phyloP scores from a whole-genome alignment of 2,329 filamentous ascomycete genomes.

The Aspergillus novoparasiticus region DNA sequence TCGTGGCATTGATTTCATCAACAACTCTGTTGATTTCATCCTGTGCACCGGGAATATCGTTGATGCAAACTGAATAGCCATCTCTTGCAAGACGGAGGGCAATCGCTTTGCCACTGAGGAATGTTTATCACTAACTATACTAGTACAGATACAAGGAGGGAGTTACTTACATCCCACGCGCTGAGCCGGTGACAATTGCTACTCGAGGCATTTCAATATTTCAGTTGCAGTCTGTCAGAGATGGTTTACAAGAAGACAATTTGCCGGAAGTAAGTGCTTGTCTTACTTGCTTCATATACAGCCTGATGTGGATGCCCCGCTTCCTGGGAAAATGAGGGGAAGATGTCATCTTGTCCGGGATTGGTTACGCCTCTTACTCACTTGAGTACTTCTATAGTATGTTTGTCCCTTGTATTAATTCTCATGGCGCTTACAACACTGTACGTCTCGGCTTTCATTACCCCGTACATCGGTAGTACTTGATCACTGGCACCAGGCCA shows the following conservation, averaged over 20 bases:
- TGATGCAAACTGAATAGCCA: slow-evolving; percentile 68
- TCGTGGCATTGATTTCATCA: slow-evolving; percentile 20
- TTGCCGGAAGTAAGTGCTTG: neutral
- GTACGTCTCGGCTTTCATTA: no score
- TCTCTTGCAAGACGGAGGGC: slow-evolving; percentile 65
- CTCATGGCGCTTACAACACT: no score
- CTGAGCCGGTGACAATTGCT: slow-evolving; percentile 45
- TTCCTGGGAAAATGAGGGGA: neutral
- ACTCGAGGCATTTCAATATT: slow-evolving; percentile 21
- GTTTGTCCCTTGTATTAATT: no score
- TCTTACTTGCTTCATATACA: neutral
- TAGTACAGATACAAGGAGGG: no score
- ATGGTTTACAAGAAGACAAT: neutral
- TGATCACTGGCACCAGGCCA: no score
- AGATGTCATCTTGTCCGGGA: neutral
- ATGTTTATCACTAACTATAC: neutral
- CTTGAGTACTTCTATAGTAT: neutral
- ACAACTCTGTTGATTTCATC: slow-evolving; percentile 54
- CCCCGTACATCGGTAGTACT: no score
- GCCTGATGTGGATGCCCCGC: neutral
- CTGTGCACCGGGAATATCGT: slow-evolving; percentile 60
- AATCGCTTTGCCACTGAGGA: slow-evolving; percentile 35
- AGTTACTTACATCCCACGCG: slow-evolving; percentile 41
- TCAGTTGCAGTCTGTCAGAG: no score
- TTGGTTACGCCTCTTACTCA: neutral